These are phyloP conservation scores for Talaromyces sp. DNA, from an alignment of 2,329 filamentous ascomycete species.

Conservation along the genomic window DNA sequence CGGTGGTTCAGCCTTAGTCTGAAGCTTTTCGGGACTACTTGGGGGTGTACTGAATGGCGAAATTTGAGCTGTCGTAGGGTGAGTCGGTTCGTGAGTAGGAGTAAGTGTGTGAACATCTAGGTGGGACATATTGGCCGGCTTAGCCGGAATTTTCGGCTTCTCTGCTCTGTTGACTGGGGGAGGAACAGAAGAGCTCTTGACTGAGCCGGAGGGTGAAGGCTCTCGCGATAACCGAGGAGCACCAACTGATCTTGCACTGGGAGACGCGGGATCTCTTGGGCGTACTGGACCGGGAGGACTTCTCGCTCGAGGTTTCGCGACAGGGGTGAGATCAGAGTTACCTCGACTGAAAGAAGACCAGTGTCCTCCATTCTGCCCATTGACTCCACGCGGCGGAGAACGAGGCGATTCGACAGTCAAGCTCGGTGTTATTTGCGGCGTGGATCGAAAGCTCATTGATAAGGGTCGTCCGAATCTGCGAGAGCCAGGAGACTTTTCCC, in stretches of 20 bases:
- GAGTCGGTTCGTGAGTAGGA: slow-evolving; percentile 24
- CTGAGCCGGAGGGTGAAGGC: slow-evolving; percentile 28
- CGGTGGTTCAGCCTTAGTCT: slow-evolving; percentile 22
- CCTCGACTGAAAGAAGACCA: slow-evolving; percentile 50
- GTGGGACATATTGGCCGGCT: slow-evolving; percentile 37
- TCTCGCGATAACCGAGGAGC: slow-evolving; percentile 12
- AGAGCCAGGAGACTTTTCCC: slow-evolving; percentile 51
- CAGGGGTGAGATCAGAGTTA: slow-evolving; percentile 25
- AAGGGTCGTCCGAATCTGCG: slow-evolving; percentile 56
- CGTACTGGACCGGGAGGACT: slow-evolving; percentile 19
- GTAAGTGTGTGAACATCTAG: slow-evolving; percentile 29
- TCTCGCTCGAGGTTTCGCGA: slow-evolving; percentile 21
- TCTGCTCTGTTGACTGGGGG: slow-evolving; percentile 77
- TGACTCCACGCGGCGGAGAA: slow-evolving; percentile 37
- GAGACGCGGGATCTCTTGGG: slow-evolving; percentile 32
- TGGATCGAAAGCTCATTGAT: slow-evolving; percentile 42
- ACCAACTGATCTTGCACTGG: slow-evolving; percentile 14
- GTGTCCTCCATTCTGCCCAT: slow-evolving; percentile 60
- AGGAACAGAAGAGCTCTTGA: slow-evolving; percentile 50
- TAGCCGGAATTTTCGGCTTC: slow-evolving; percentile 64
- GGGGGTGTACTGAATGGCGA: slow-evolving; percentile 89
- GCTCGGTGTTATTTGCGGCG: slow-evolving; percentile 41
- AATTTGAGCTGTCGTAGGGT: slow-evolving; percentile 44
- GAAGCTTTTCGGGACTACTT: slow-evolving; percentile 62
- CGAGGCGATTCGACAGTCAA: slow-evolving; percentile 44